Evolutionary conservation across 129 eudicot genomes (phyloP).

Genomic region (Dittrichia graveolens): DNA sequence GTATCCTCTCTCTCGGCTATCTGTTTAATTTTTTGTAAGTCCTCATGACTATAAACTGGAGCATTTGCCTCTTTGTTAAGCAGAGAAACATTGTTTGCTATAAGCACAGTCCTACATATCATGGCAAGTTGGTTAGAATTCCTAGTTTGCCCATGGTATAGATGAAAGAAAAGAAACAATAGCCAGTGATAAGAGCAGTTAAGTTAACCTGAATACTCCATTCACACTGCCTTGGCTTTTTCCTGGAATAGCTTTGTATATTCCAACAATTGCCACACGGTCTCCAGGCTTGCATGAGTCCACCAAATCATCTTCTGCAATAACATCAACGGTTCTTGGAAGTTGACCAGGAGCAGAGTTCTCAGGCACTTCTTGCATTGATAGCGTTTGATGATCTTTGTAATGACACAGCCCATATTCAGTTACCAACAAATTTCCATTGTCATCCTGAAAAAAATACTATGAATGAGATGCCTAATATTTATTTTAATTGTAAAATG

Average conservation of each 20-base stretch:
- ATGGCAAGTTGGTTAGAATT: constrained; percentile 20
- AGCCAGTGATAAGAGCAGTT: background rate
- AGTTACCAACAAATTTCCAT: constrained; percentile 86
- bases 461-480: constrained; percentile 8
- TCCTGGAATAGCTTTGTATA: constrained; percentile 95
- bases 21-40: constrained; percentile 67
- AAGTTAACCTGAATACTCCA: constrained; percentile 89
- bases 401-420: constrained; percentile 91
- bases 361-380: constrained; percentile 99
- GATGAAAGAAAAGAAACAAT: background rate
- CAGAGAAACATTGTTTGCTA: constrained; percentile 83
- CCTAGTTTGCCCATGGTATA: background rate
- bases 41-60: constrained; percentile 71
- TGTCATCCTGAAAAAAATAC: constrained; percentile 67
- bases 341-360: constrained; percentile 99
- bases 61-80: constrained; percentile 91
- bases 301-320: constrained; percentile 90
- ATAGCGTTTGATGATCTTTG: constrained; percentile 93
- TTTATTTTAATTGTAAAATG: background rate
- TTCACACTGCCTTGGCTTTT: constrained; percentile 89
- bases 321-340: constrained; percentile 90
- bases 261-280: constrained; percentile 93
- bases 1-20: constrained; percentile 87
- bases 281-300: constrained; percentile 99
- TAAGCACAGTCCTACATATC: constrained; percentile 81